phyloP scores from a whole-genome alignment of 1,284 basidiomycete genomes.

The Heterobasidion annosum region DNA sequence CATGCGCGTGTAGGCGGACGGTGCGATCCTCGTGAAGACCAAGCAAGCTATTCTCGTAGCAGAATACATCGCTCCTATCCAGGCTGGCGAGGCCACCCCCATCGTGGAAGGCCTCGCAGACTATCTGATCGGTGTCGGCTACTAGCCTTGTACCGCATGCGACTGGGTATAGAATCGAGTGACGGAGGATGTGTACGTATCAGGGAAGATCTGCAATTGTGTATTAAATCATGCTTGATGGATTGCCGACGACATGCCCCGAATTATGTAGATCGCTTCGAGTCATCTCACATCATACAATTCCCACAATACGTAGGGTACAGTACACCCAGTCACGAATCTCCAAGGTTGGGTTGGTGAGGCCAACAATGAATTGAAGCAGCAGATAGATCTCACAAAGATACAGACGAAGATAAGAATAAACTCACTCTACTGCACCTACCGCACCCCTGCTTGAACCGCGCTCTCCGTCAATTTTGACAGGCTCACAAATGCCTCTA shows the following conservation, averaged over 20 bases:
- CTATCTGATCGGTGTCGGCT: slow-evolving; percentile 64
- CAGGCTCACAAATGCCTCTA: slow-evolving; percentile 32
- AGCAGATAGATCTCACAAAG: neutral
- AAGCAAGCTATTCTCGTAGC: slow-evolving; percentile 82
- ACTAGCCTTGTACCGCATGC: slow-evolving; percentile 26
- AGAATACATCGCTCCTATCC: slow-evolving; percentile 65
- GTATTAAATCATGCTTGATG: neutral
- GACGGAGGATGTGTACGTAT: slow-evolving; percentile 2
- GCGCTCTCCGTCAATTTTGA: slow-evolving; percentile 33
- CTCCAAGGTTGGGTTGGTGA: no score
- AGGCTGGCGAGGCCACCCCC: slow-evolving; percentile 66
- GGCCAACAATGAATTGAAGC: no score
- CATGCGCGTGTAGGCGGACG: slow-evolving; percentile 53
- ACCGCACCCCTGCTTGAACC: no score
- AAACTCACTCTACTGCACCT: neutral
- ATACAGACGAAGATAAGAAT: neutral
- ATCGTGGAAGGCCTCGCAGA: slow-evolving; percentile 74
- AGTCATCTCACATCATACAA: neutral
- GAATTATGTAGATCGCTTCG: neutral
- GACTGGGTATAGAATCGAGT: slow-evolving; percentile 1
- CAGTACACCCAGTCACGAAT: no score
- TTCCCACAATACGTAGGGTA: neutral
- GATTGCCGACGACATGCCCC: neutral
- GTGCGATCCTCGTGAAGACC: slow-evolving; percentile 80
- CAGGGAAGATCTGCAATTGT: slow-evolving; percentile 1